Base-by-base conservation (phyloP, 2,329 filamentous ascomycete genomes). In the Fusarium devonianum region DNA sequence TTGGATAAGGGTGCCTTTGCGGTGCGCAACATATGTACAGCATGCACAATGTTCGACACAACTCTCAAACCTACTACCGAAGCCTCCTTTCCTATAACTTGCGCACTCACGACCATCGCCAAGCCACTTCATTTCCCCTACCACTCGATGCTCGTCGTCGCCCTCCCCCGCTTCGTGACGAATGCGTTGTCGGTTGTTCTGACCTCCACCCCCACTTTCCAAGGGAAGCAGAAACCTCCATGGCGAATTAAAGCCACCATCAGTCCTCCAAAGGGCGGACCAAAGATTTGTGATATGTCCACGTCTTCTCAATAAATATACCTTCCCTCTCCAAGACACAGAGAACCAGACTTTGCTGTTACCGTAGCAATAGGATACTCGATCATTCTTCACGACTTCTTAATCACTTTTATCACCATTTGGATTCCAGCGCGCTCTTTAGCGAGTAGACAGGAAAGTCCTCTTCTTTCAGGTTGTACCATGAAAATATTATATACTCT, bases 401-500 rank as follows among this genome's bases (percentile, higher is more conserved):
- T n/a, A n/a, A n/a, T n/a, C n/a, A n/a, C n/a, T 56, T 48, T 37
- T 36, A 52, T 55, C 49, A 58, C 49, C 50, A 50, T 28, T 47
- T n/a, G n/a, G n/a, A n/a, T n/a, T n/a, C 11, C 23, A 12, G 30
- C 40, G 32, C 42, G 28, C 23, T 30, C 43, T 34, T 33, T 28
- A 35, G 19, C 38, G 30, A 29, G 40, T 36, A 37, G 44, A 39
- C 13, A 11, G 19, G 36, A 41, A 49, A 30, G 12, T 37, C 21
- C 59, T 45, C 37, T 29, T 55, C 43, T 43, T 49, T 23, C 17
- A 30, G 46, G 56, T 37, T 26, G 46, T 43, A 29, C 41, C 30
- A 33, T 58, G 45, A n/a, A n/a, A n/a, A n/a, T n/a, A 60, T 58
- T 64, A 66, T 65, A 45, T 65, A 62, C 49, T 53, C 34, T 56